Evolutionary conservation across 2,329 filamentous ascomycete genomes (phyloP).

Genomic region (Trichoderma sp.): DNA sequence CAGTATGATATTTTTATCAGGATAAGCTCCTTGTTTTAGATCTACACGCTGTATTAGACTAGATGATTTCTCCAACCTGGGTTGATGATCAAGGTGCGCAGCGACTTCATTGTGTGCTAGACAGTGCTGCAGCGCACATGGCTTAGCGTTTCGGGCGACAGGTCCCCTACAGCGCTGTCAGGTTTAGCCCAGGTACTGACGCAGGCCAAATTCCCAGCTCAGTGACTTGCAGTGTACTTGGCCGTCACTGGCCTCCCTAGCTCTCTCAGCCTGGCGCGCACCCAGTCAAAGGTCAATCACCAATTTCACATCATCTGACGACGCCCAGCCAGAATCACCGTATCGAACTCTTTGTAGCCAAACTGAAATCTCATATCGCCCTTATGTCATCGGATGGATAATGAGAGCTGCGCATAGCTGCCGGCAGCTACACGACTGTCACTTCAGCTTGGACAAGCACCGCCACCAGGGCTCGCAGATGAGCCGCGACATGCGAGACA

Average conservation of each 20-base stretch:
- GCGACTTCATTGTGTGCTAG: not conserved
- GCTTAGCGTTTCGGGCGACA: not conserved
- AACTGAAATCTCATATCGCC: not conserved
- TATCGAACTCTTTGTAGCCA: not conserved
- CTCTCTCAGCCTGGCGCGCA: constrained; percentile 6
- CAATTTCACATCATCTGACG: constrained; percentile 15
- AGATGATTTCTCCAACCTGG: not conserved
- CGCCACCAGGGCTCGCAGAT: constrained; percentile 4
- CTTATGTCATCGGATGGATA: constrained; percentile 15
- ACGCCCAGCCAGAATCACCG: not conserved
- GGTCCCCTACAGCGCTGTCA: not conserved
- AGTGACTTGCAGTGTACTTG: constrained; percentile 7
- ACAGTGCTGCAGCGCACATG: not conserved
- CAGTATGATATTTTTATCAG: not conserved
- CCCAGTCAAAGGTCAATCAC: constrained; percentile 11
- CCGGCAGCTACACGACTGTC: constrained; percentile 15
- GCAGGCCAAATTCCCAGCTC: not conserved
- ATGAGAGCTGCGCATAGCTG: constrained; percentile 16
- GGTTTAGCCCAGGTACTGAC: constrained; percentile 10
- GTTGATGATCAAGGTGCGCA: not conserved
- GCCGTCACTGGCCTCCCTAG: not conserved
- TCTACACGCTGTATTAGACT: not conserved
- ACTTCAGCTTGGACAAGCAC: not conserved
- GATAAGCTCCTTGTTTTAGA: not conserved
- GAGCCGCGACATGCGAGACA: constrained; percentile 29